Evolutionary conservation across 2,329 filamentous ascomycete species (phyloP).

Genomic region (Alternaria sp.): DNA sequence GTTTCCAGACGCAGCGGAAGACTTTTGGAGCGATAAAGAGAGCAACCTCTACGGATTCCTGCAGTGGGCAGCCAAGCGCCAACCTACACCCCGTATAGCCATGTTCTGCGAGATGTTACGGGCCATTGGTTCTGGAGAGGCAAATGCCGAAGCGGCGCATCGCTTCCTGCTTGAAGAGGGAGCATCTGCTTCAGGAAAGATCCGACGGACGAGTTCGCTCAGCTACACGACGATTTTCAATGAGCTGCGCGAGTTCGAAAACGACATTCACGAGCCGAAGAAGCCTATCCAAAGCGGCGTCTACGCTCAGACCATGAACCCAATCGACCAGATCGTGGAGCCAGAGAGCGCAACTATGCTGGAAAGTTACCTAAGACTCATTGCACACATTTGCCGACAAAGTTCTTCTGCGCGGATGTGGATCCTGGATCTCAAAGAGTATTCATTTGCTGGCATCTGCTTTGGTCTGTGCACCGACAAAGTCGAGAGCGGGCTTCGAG

Average conservation of each 20-base stretch:
- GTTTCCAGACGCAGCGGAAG: slow-evolving; percentile 80
- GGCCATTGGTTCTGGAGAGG: slow-evolving; percentile 80
- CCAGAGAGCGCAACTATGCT: slow-evolving; percentile 97
- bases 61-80: slow-evolving; percentile 93
- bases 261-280: slow-evolving; percentile 75
- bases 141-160: slow-evolving; percentile 84
- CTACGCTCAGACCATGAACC: slow-evolving; percentile 48
- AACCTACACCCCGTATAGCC: slow-evolving; percentile 93
- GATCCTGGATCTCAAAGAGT: slow-evolving; percentile 71
- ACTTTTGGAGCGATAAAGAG: slow-evolving; percentile 91
- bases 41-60: slow-evolving; percentile 94
- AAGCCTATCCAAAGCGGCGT: slow-evolving; percentile 67
- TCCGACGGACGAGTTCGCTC: slow-evolving; percentile 81
- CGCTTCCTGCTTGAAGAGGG: slow-evolving; percentile 89
- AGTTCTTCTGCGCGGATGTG: slow-evolving; percentile 76
- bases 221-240: slow-evolving; percentile 94
- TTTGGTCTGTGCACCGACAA: slow-evolving; percentile 79
- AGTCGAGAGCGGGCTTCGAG: slow-evolving; percentile 77
- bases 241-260: slow-evolving; percentile 84
- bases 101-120: slow-evolving; percentile 97
- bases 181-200: slow-evolving; percentile 70
- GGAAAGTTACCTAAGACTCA: slow-evolving; percentile 88
- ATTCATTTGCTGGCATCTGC: slow-evolving; percentile 75
- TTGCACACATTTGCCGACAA: slow-evolving; percentile 79
- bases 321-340: slow-evolving; percentile 71